A percentile compares a stretch with the other conserved stretches of the same genome.
phyloP scores from a whole-genome alignment of 345 rosid species.

The Syzygium aqueum region DNA sequence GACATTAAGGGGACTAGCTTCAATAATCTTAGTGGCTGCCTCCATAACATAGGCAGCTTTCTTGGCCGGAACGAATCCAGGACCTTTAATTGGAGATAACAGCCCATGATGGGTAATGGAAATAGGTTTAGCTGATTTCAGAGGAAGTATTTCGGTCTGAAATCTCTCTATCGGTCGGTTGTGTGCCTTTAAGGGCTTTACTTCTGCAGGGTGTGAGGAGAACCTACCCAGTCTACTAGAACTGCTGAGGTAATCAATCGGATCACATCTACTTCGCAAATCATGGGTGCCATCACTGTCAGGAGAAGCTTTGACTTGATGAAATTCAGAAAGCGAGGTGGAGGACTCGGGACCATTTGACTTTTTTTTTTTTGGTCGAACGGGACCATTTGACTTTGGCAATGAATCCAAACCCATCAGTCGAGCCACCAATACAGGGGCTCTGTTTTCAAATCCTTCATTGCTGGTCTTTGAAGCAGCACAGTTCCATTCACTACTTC shows the following conservation, averaged over 20 bases:
- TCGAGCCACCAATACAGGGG: constrained; percentile 87
- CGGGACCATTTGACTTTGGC: constrained; percentile 42
- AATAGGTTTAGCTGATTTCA: constrained; percentile 63
- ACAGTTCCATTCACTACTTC: constrained; percentile 41
- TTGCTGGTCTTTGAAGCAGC: constrained; percentile 62
- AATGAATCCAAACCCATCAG: constrained; percentile 93
- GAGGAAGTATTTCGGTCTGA: constrained; percentile 72
- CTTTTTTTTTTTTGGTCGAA: too few species aligned
- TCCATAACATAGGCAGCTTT: constrained; percentile 59
- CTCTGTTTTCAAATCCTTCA: constrained; percentile 49
- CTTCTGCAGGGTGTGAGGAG: constrained; percentile 23
- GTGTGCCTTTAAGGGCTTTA: constrained; percentile 27
- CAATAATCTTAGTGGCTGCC: constrained; percentile 78
- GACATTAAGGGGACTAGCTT: constrained; percentile 45
- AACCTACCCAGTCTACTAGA: constrained; percentile 23
- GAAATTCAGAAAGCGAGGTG: constrained; percentile 21
- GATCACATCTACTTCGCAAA: constrained; percentile 31
- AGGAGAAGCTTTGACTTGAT: constrained; percentile 17
- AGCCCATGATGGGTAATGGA: constrained; percentile 51
- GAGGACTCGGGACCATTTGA: too few species aligned
- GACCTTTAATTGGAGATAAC: constrained; percentile 68
- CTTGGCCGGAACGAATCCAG: constrained; percentile 38
- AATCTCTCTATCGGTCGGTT: constrained; percentile 59
- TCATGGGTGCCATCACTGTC: constrained; percentile 11
- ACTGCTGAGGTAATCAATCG: constrained; percentile 20